Base-by-base conservation (phyloP, 768 basidiomycete genomes). In the Pholiota molesta region DNA sequence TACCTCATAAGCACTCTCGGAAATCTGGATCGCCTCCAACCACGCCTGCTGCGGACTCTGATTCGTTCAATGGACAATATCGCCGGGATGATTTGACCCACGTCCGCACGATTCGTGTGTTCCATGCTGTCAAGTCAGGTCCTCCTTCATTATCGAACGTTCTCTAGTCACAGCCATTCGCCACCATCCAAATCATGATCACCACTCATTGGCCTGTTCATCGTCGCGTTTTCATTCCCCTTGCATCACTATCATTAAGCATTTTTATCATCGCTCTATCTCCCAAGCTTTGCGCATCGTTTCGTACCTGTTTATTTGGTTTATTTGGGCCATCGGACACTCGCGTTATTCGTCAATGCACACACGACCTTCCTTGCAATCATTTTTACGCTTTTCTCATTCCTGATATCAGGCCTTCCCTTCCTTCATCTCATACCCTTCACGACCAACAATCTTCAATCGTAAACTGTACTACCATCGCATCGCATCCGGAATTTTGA, bases 81-180 rank as follows among this genome's bases (percentile, higher is more conserved):
- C 62, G 55, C 23, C 59, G 54, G 5, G 75, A 80, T 21, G 81
- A 81, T 19, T 73, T 85, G 45, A 77, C 79, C 7, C 80, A 86
- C 54, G 72, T 86, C 2, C 82, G 86, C 44, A 80, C 80, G 10
- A 77, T 87, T 57, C 78, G 78, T 40, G 80, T 87, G 8, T 86
- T 79, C 66, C 72, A 80, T 44, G 85, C 84, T 16, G 71, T 77
- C 57, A 87, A 87, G 55, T 28, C 61, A 3, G 63, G 64, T 17
- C 40, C n/a, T 23, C 53, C 44, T 13, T 19, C 53, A 3, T 16
- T 55, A 13, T 11, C 52, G 45, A 45, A 35, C 21, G 26, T 40
- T 16, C 45, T 58, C 40, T 19, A 52, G 28, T 56, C 58, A 17
- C 45, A 56, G 9, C 39, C 39, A 37, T 54, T 23, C n/a, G 21